Evolutionary conservation across 495 filamentous ascomycete species (phyloP).

Genomic region (Achaetomiella virescens): DNA sequence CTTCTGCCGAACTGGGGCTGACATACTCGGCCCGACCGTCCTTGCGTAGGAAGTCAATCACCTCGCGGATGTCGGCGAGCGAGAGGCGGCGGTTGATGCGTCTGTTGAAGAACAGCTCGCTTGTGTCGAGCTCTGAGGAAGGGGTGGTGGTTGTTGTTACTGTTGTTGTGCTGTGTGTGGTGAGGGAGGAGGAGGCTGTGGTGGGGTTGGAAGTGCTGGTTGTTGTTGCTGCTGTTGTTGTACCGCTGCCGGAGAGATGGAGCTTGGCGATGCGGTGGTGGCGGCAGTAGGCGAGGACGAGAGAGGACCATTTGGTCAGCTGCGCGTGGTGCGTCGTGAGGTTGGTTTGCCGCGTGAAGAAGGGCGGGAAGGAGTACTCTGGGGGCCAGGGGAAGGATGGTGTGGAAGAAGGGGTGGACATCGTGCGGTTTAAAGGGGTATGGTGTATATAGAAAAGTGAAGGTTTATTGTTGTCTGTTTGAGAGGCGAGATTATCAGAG

Average conservation of each 20-base stretch:
- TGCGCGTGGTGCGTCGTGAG: constrained; percentile 67
- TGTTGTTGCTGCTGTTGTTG: too few relatives aligned
- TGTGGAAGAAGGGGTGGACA: background rate
- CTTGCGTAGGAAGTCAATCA: constrained; percentile 67
- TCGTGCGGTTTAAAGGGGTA: background rate
- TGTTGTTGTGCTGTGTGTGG: background rate
- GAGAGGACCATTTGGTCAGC: constrained; percentile 73
- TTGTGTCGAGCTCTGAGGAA: constrained; percentile 16
- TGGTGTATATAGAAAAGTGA: constrained; percentile 2
- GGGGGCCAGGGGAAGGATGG: constrained; percentile 41
- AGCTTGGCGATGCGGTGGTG: constrained; percentile 68
- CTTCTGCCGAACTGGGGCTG: constrained; percentile 14
- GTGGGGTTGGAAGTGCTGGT: background rate
- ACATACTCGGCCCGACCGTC: constrained; percentile 69
- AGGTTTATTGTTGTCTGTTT: too few relatives aligned
- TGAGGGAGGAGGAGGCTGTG: background rate
- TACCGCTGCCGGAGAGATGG: constrained; percentile 48
- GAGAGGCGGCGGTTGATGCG: constrained; percentile 50
- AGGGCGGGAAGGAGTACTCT: constrained; percentile 62
- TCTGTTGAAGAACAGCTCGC: constrained; percentile 49
- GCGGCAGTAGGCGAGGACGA: constrained; percentile 79
- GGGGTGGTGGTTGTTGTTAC: background rate
- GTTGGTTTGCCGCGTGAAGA: constrained; percentile 79
- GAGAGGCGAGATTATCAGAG: too few relatives aligned
- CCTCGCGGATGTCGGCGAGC: constrained; percentile 54